These are phyloP conservation scores for Phtheirospermum japonicum DNA, from an alignment of 257 asterid genomes.

Conservation along the genomic window DNA sequence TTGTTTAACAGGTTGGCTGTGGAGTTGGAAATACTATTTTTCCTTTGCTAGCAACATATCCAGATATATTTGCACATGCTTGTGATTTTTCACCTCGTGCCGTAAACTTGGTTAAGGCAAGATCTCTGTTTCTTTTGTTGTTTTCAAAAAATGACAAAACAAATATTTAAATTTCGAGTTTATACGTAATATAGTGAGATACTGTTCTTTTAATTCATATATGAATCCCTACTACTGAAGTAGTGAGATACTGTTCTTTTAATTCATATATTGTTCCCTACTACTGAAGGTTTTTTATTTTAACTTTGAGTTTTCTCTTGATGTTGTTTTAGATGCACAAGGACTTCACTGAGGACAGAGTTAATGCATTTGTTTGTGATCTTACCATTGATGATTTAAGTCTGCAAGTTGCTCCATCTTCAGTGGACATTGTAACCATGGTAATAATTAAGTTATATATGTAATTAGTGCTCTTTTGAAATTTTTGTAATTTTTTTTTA, in stretches of 20 bases:
- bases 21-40: slow-evolving; percentile 95
- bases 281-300: neutral
- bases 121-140: slow-evolving; percentile 24
- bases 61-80: slow-evolving; percentile 71
- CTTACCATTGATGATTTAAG: slow-evolving; percentile 67
- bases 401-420: slow-evolving; percentile 69
- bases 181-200: too few species aligned
- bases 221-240: neutral
- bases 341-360: slow-evolving; percentile 65
- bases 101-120: slow-evolving; percentile 84
- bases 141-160: neutral
- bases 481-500: neutral
- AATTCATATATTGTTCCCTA: neutral
- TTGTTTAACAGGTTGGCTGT: slow-evolving; percentile 76
- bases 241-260: too few species aligned
- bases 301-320: slow-evolving; percentile 9
- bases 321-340: slow-evolving; percentile 61
- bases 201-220: neutral
- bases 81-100: slow-evolving; percentile 98
- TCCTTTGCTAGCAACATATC: slow-evolving; percentile 76
- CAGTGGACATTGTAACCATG: slow-evolving; percentile 92
- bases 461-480: slow-evolving; percentile 11
- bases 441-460: slow-evolving; percentile 44
- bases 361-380: slow-evolving; percentile 90
- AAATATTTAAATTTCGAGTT: neutral